Conservation (phyloP, 2,329 filamentous ascomycete species). For the Monilinia aucupariae region DNA sequence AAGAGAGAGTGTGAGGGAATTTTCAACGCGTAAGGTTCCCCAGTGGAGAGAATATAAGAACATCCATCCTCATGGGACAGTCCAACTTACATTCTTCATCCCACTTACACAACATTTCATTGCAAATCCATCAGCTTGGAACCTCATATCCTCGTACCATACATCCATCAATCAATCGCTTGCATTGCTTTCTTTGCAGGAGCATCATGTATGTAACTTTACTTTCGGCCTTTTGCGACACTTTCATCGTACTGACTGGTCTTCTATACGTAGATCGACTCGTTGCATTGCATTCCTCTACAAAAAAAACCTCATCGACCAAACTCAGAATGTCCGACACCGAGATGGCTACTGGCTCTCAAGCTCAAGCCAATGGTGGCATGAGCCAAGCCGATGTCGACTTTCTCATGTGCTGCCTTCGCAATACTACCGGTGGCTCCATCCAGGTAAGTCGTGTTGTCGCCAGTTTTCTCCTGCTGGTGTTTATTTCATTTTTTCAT, state of each 20-base stretch:
- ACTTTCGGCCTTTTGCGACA: not conserved
- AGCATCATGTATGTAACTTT: slow-evolving; percentile 5
- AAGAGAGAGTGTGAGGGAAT: not conserved
- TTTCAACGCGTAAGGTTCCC: not conserved
- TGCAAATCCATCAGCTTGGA: not conserved
- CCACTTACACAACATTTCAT: not conserved
- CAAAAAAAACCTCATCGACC: not conserved
- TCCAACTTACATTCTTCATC: not conserved
- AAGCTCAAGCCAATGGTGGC: not conserved
- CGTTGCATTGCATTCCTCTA: not conserved
- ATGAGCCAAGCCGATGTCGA: slow-evolving; percentile 24
- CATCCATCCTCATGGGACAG: not conserved
- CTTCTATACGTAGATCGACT: not conserved
- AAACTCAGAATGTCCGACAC: slow-evolving; percentile 11
- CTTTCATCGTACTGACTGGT: not conserved
- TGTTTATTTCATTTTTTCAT: not conserved
- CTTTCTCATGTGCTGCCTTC: slow-evolving; percentile 29
- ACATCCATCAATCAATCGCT: not conserved
- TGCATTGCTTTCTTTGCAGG: slow-evolving; percentile 1
- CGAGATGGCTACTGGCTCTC: not conserved
- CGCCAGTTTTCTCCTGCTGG: not conserved
- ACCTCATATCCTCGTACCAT: not conserved
- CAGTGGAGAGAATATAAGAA: slow-evolving; percentile 4
- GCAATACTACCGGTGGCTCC: slow-evolving; percentile 25
- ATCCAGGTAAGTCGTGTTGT: slow-evolving; percentile 21